Percentiles rank a stretch among this genome's conserved stretches.
phyloP scores from a whole-genome alignment of 495 filamentous ascomycete genomes.

The Daldinia caldariorum region DNA sequence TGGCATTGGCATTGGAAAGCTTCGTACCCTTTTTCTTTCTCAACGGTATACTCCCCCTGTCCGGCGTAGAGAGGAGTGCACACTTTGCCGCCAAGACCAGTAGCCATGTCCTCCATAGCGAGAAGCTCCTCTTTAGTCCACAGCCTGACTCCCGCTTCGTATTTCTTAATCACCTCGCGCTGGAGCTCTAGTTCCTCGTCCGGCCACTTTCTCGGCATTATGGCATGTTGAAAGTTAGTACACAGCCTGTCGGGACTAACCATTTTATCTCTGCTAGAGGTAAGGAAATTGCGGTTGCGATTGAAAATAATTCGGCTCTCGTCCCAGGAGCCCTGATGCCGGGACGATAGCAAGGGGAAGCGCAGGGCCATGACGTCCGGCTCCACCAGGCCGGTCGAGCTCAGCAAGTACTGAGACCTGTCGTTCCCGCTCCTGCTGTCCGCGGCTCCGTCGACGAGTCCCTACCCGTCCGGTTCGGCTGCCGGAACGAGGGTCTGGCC shows the following conservation, averaged over 20 bases:
- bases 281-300: too few relatives aligned
- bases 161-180: conserved; percentile 29
- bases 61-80: conserved; percentile 13
- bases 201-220: conserved; percentile 12
- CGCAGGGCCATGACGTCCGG: too few relatives aligned
- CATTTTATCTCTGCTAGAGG: not conserved
- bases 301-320: too few relatives aligned
- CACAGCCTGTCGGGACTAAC: not conserved
- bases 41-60: not conserved
- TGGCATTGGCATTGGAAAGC: not conserved
- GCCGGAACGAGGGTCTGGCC: not conserved
- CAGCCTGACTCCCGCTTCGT: conserved; percentile 21
- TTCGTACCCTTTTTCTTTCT: conserved; percentile 10
- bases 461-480: not conserved
- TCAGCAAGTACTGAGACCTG: not conserved
- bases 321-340: too few relatives aligned
- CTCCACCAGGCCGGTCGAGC: too few relatives aligned
- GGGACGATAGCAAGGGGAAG: too few relatives aligned
- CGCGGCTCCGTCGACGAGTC: not conserved
- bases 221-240: not conserved
- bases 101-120: conserved; percentile 14
- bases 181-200: conserved; percentile 32
- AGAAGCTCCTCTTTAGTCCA: conserved; percentile 27
- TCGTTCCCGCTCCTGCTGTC: not conserved
- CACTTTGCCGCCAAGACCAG: not conserved